Percentiles rank a stretch among this genome's conserved stretches.
Conservation (phyloP, 805 yeast genomes). For the Saturnispora besseyi region DNA sequence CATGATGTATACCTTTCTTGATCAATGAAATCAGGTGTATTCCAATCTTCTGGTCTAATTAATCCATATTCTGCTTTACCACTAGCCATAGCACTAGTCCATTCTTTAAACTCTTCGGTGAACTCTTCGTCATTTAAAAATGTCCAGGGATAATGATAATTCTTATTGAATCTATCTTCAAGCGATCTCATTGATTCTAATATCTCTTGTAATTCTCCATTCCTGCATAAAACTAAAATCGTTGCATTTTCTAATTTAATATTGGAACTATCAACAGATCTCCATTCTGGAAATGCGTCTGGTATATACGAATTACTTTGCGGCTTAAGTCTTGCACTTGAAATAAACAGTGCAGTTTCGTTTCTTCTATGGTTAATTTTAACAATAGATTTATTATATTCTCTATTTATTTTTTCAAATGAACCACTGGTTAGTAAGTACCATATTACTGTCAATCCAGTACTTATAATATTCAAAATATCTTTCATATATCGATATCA, state of each 20-base stretch:
- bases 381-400: conserved; percentile 12
- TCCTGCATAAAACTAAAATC: conserved; percentile 77
- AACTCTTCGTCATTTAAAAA: conserved; percentile 70
- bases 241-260: conserved; percentile 69
- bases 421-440: not conserved
- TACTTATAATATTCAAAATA: not conserved
- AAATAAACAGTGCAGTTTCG: conserved; percentile 7
- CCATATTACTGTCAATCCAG: not conserved
- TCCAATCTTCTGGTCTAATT: conserved; percentile 67
- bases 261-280: conserved; percentile 9
- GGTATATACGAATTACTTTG: conserved; percentile 33
- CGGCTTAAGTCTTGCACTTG: conserved; percentile 25
- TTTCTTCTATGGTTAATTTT: conserved; percentile 10
- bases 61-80: conserved; percentile 62
- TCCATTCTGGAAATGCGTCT: conserved; percentile 20
- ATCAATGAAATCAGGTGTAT: conserved; percentile 65
- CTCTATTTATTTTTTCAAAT: not conserved
- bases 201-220: conserved; percentile 69
- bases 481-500: not conserved
- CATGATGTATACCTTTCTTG: conserved; percentile 40
- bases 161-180: conserved; percentile 64
- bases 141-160: conserved; percentile 68
- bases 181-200: conserved; percentile 65
- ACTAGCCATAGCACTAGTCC: conserved; percentile 51
- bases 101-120: conserved; percentile 49